Evolutionary conservation across 768 basidiomycete genomes (phyloP).

Genomic region (Pleurotus pulmonarius): DNA sequence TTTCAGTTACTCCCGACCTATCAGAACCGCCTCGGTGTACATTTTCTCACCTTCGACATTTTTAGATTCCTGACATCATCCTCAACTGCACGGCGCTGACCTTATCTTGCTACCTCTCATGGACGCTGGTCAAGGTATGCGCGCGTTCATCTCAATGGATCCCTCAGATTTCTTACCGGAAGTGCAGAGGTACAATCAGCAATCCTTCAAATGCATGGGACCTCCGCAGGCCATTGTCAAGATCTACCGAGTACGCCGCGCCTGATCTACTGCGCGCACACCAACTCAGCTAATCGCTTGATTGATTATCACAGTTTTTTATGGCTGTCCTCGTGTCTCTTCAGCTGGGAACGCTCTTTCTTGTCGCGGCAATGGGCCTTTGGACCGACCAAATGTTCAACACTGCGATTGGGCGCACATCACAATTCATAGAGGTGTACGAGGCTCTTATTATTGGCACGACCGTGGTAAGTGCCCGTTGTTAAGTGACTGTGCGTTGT

Average conservation of each 20-base stretch:
- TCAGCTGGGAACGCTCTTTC: conserved; percentile 50
- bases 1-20: too few relatives aligned
- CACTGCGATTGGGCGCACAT: conserved; percentile 40
- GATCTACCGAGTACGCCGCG: conserved; percentile 41
- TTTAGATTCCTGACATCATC: conserved; percentile 46
- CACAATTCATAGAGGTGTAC: conserved; percentile 37
- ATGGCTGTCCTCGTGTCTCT: conserved; percentile 51
- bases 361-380: conserved; percentile 45
- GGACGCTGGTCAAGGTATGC: conserved; percentile 39
- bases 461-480: conserved; percentile 31
- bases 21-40: too few relatives aligned
- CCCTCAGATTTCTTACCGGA: background rate
- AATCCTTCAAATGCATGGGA: conserved; percentile 50
- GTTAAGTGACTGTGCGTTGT: background rate
- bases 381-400: conserved; percentile 54
- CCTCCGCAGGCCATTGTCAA: conserved; percentile 46
- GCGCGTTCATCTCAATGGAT: background rate
- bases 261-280: background rate
- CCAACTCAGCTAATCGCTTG: background rate
- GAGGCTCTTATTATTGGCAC: conserved; percentile 41
- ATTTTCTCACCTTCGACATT: background rate
- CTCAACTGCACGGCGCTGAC: conserved; percentile 40
- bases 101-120: conserved; percentile 39
- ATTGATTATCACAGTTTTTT: conserved; percentile 36
- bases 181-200: conserved; percentile 37